Base-by-base conservation (phyloP, 306 rosid genomes). In the Abrus pulchellus region DNA sequence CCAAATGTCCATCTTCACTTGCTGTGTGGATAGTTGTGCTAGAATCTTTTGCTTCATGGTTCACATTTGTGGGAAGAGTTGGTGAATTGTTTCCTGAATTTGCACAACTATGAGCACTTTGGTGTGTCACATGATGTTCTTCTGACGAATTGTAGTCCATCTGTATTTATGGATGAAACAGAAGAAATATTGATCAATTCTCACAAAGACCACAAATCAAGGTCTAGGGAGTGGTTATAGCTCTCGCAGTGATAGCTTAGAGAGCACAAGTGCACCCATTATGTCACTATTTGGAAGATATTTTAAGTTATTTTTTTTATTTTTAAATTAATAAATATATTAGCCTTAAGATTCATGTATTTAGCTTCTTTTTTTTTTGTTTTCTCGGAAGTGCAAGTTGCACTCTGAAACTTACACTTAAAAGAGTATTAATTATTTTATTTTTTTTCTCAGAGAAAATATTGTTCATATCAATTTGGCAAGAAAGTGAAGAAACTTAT, bases 221-320 rank as follows among this genome's bases (percentile, higher is more conserved):
- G 84, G 85, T 30, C 64, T 70, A 3, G 73, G 78, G 61, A 90
- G 86, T 4, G 80, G 88, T 6, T 13, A 80, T 33, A 74, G 82
- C 77, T 89, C 94, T 48, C 90, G 93, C 9, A 86, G 92, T 47
- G 77, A 91, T 80, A 90, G 98, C 83, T 86, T 91, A 83, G 94
- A 93, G 71, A 89, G 92, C 83, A 82, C 93, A 4, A 85, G 84
- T 49, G 76, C 90, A 14, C 86, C 83, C 32, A 56, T 93, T 65
- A 94, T 77, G 87, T 97, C 97, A 38, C 98, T 20, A 20, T 20
- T 20, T 20, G 20, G 20, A 20, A 20, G 20, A 20, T 20, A 20
- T 20, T 20, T 20, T 20, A 20, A 20, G 20, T 20, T 20, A 20
- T 20, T 20, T 20, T 20, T 20, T 20, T 20, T 20, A 20, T 20